These are phyloP conservation scores for Ensete glaucum DNA, from an alignment of 176 grass and related monocot species.

Conservation along the genomic window DNA sequence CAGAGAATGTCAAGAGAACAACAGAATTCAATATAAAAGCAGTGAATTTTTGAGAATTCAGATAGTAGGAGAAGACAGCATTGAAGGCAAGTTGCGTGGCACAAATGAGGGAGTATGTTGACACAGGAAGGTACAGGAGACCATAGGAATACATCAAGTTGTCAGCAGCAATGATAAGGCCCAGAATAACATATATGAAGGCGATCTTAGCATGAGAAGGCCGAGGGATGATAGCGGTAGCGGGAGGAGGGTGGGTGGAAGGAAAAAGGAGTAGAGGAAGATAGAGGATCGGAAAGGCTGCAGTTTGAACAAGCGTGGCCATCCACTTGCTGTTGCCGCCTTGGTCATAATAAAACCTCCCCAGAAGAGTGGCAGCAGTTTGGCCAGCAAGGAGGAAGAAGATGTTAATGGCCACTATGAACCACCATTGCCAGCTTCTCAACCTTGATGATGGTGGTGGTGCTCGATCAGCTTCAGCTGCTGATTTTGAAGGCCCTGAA, in stretches of 20 bases:
- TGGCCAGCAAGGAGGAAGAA: slow-evolving; percentile 69
- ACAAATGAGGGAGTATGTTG: slow-evolving; percentile 88
- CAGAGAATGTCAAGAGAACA: slow-evolving; percentile 62
- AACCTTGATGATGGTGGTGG: not conserved
- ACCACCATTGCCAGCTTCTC: slow-evolving; percentile 47
- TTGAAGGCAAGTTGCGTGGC: slow-evolving; percentile 92
- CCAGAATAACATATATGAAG: slow-evolving; percentile 58
- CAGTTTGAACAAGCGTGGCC: slow-evolving; percentile 60
- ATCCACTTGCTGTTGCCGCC: slow-evolving; percentile 92
- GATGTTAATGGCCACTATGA: slow-evolving; percentile 45
- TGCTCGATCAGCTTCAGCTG: not conserved
- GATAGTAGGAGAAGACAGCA: slow-evolving; percentile 66
- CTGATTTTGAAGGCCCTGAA: not conserved
- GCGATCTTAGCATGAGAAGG: slow-evolving; percentile 33
- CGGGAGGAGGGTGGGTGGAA: slow-evolving; percentile 16
- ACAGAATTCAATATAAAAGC: slow-evolving; percentile 65
- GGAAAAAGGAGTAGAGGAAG: slow-evolving; percentile 42
- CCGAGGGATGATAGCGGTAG: slow-evolving; percentile 21
- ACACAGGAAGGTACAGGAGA: slow-evolving; percentile 74
- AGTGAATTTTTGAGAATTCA: slow-evolving; percentile 85
- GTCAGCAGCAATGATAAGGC: slow-evolving; percentile 66
- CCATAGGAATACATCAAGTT: slow-evolving; percentile 96
- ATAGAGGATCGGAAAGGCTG: slow-evolving; percentile 58
- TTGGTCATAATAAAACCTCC: slow-evolving; percentile 92
- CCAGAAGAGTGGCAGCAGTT: slow-evolving; percentile 53